A percentile compares a stretch with the other conserved stretches of the same genome.
These are phyloP conservation scores for Phragmites australis DNA, from an alignment of 176 grass and related monocot genomes.

Conservation along the genomic window DNA sequence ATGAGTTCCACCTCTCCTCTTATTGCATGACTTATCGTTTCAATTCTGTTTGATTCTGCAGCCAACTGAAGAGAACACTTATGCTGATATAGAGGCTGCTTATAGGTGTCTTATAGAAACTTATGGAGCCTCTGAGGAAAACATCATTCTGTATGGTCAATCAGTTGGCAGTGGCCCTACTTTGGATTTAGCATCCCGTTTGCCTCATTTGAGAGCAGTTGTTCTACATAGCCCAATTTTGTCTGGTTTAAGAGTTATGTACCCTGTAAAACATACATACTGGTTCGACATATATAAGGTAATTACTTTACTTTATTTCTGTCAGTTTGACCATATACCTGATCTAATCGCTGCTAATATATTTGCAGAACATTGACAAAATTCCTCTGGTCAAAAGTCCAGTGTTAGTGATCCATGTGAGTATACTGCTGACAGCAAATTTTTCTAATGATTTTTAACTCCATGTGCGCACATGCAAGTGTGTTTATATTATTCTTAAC, in stretches of 20 bases:
- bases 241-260: slow-evolving; percentile 94
- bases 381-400: slow-evolving; percentile 84
- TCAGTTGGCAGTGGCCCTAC: slow-evolving; percentile 95
- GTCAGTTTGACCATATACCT: slow-evolving; percentile 4
- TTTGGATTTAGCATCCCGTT: slow-evolving; percentile 77
- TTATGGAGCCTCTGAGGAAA: slow-evolving; percentile 70
- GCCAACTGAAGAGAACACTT: slow-evolving; percentile 94
- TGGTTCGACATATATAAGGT: slow-evolving; percentile 99
- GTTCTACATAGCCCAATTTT: slow-evolving; percentile 97
- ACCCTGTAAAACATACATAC: slow-evolving; percentile 92
- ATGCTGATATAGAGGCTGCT: slow-evolving; percentile 87
- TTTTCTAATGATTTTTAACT: slow-evolving; percentile 5
- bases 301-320: slow-evolving; percentile 27
- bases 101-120: slow-evolving; percentile 80
- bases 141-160: slow-evolving; percentile 93
- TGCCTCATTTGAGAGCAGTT: slow-evolving; percentile 69
- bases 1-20: slow-evolving; percentile 3
- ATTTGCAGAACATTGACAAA: slow-evolving; percentile 97
- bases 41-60: slow-evolving; percentile 44
- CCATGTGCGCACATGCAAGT: slow-evolving; percentile 35
- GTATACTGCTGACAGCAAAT: slow-evolving; percentile 46
- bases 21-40: slow-evolving; percentile 21
- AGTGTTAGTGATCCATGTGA: slow-evolving; percentile 98
- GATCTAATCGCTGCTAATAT: slow-evolving; percentile 33
- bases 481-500: slow-evolving; percentile 10